These are phyloP conservation scores for Neurospora sp. DNA, from an alignment of 495 filamentous ascomycete species.

Conservation along the genomic window DNA sequence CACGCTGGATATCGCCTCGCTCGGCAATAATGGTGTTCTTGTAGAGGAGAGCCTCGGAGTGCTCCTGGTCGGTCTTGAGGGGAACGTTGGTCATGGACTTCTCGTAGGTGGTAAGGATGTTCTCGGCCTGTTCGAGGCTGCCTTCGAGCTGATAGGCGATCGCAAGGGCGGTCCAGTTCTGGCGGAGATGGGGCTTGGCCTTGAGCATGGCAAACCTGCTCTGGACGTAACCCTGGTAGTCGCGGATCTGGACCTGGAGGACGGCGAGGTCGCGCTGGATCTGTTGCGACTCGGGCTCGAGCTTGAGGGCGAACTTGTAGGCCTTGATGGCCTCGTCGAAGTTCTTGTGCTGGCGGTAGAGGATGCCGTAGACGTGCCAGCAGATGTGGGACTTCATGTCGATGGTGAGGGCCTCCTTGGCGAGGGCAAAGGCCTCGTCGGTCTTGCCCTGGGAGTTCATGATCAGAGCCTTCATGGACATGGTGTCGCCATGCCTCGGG, in stretches of 20 bases:
- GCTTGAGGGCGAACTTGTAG: constrained; percentile 84
- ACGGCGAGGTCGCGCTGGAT: constrained; percentile 91
- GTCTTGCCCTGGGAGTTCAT: constrained; percentile 83
- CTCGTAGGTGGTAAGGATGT: constrained; percentile 83
- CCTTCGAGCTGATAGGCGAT: constrained; percentile 86
- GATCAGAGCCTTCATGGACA: constrained; percentile 97
- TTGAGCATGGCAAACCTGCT: constrained; percentile 79
- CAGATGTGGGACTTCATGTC: constrained; percentile 99
- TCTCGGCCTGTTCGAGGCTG: constrained; percentile 75
- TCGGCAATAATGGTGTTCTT: constrained; percentile 94
- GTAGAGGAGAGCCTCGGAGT: constrained; percentile 93
- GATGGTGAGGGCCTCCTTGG: constrained; percentile 79
- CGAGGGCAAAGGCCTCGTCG: constrained; percentile 87
- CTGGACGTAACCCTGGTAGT: constrained; percentile 87
- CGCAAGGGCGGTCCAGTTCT: constrained; percentile 94
- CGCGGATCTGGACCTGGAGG: constrained; percentile 92
- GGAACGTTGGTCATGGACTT: constrained; percentile 74
- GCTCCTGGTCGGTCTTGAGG: constrained; percentile 68
- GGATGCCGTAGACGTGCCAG: constrained; percentile 98
- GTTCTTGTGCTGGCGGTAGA: constrained; percentile 89
- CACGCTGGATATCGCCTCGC: constrained; percentile 63
- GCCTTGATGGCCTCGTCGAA: constrained; percentile 98
- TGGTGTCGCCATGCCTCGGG: constrained; percentile 94
- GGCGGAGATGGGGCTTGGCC: constrained; percentile 61
- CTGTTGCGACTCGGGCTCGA: constrained; percentile 86